Conservation (phyloP, 2,329 filamentous ascomycete genomes). For the Hymenotorrendiella dingleyae region DNA sequence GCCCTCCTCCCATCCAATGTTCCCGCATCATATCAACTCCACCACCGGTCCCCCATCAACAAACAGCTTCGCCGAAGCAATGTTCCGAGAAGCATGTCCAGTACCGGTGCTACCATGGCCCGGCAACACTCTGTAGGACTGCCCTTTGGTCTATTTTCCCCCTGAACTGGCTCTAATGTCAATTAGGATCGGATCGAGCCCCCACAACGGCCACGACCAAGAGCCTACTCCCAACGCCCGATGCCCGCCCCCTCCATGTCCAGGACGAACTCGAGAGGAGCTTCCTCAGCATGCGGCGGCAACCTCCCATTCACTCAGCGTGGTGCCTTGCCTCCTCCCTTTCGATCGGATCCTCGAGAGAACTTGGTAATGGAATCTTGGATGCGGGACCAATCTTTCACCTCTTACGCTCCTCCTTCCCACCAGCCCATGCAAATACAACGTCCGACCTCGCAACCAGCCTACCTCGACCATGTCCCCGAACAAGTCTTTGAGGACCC, state of each 20-base stretch:
- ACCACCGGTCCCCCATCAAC: conserved; percentile 24
- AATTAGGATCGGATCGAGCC: conserved; percentile 24
- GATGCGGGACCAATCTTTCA: conserved; percentile 24
- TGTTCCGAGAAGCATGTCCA: conserved; percentile 28
- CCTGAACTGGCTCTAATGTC: conserved; percentile 20
- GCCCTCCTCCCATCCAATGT: conserved; percentile 1
- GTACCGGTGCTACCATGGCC: conserved; percentile 24
- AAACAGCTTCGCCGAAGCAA: conserved; percentile 22
- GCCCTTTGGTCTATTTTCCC: conserved; percentile 9
- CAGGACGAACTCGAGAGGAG: conserved; percentile 24
- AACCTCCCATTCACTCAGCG: conserved; percentile 25
- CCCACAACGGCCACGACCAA: conserved; percentile 12
- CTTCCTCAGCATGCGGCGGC: conserved; percentile 20
- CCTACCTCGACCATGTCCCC: conserved; percentile 24
- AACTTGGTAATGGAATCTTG: conserved; percentile 23
- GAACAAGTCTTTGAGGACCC: conserved; percentile 26
- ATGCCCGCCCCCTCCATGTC: conserved; percentile 27
- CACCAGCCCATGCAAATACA: conserved; percentile 18
- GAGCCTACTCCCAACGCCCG: conserved; percentile 27
- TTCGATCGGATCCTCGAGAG: conserved; percentile 21
- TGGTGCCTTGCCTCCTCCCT: conserved; percentile 21
- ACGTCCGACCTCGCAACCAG: conserved; percentile 19
- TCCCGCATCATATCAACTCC: conserved; percentile 14
- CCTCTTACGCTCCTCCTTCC: conserved; percentile 22
- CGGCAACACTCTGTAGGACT: conserved; percentile 25